Base-by-base conservation (phyloP, 2,329 filamentous ascomycete genomes). In the Myriosclerotinia curreyana region DNA sequence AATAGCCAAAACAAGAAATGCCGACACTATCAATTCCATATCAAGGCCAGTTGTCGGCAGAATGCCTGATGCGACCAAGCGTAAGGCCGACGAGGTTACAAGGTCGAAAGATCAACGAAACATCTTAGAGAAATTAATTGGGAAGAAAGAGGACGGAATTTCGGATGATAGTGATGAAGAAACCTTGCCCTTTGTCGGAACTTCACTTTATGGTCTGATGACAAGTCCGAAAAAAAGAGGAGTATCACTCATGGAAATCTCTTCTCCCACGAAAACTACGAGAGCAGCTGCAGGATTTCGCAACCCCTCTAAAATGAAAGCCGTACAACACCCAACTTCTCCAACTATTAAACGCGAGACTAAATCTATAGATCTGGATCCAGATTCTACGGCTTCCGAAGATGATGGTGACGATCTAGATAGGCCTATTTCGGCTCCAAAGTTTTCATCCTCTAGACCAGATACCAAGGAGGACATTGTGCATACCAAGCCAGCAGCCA, bases 1-100 rank as follows among this genome's bases (percentile, higher is more conserved):
- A 42, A 77, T 79, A 44, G 83, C 85, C 4, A 82, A 79, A 67
- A 73, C 78, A 12, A 80, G 82, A 58, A 86, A 86, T 67, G 81
- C 81, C 0, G 79, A 79, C 2, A 75, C 74, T 9, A 75, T 80
- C 54, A 72, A 70, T 55, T 72, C 72, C 1, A 76, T 80, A 9
- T 75, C 74, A 15, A 72, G 78, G 44, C 76, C 77, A 2, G 77
- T 79, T 2, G 74, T 70, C 22, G 69, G 69, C 1, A 72, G 68
- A 34, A 72, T 74, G 70, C 66, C 73, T 17, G 68, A 71, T 42
- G 62, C 71, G 7, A 73, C 72, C 1, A 72, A 64, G 50, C 68
- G 72, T 20, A 74, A 71, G 62, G 36, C 69, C 2, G 72, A 78
- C 34, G 76, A 76, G 8, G 71, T 76, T 31, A 69, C 72, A 14